These are phyloP conservation scores for Pelargonium cotyledonis DNA, from an alignment of 441 rosid species.

Conservation along the genomic window DNA sequence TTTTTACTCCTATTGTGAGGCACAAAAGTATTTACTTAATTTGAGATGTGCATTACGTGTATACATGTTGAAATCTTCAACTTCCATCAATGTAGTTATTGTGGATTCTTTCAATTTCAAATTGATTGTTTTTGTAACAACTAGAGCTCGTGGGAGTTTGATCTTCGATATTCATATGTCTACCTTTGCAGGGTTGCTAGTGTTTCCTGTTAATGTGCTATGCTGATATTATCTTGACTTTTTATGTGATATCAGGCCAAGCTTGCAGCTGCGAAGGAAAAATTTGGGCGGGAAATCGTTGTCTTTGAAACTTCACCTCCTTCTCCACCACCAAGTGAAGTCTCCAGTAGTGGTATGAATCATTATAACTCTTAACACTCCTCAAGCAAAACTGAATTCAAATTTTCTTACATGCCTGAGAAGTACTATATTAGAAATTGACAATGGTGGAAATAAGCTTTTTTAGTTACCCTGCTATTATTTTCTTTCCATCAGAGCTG, in stretches of 20 bases:
- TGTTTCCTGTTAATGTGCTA: neutral
- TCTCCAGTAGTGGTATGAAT: conserved; percentile 34
- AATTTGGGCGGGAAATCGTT: conserved; percentile 61
- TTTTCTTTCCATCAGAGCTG: conserved; percentile 38
- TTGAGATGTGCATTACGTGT: neutral
- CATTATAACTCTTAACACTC: neutral
- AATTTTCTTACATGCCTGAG: conserved; percentile 3
- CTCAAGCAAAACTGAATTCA: neutral
- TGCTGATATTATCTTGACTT: conserved; percentile 3
- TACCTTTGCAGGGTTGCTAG: neutral
- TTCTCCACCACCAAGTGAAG: conserved; percentile 37
- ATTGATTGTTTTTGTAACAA: neutral
- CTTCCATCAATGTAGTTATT: neutral
- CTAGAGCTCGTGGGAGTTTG: neutral
- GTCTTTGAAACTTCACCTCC: conserved; percentile 61
- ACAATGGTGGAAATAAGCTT: conserved; percentile 1
- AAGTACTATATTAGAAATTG: neutral
- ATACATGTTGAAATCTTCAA: too few species aligned
- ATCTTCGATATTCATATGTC: neutral
- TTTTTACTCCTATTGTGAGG: neutral
- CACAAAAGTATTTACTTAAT: neutral
- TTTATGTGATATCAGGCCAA: conserved; percentile 39
- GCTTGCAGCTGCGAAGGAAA: conserved; percentile 53
- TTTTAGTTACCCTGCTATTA: neutral
- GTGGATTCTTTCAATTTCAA: neutral